Conservation (phyloP, 192 early-diverging fungal genomes). For the Diversispora eburnea region DNA sequence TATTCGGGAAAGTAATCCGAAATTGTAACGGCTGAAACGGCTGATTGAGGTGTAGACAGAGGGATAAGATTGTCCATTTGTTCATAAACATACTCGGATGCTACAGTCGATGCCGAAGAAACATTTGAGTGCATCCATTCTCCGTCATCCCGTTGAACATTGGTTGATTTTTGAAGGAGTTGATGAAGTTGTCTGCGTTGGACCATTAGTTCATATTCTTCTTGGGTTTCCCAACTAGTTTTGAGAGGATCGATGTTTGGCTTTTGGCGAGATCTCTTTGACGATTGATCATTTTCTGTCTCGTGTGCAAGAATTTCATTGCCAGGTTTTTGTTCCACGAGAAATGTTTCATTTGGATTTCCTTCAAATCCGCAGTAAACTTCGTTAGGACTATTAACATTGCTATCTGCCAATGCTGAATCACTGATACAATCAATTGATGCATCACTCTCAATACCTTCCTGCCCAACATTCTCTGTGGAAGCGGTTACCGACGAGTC, state of each 20-base stretch:
- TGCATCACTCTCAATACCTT: neutral
- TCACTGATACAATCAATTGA: conserved; percentile 13
- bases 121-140: conserved; percentile 19
- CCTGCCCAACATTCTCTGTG: conserved; percentile 1
- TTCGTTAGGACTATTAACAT: neutral
- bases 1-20: conserved; percentile 25
- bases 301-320: conserved; percentile 4
- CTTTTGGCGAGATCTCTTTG: conserved; percentile 20
- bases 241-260: conserved; percentile 26
- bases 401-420: neutral
- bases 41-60: conserved; percentile 19
- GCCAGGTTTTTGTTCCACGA: conserved; percentile 5
- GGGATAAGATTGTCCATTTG: conserved; percentile 16
- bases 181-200: conserved; percentile 20
- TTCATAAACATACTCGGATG: conserved; percentile 16
- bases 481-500: neutral
- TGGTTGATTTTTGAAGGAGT: conserved; percentile 4
- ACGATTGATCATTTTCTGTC: conserved; percentile 17
- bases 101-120: conserved; percentile 4
- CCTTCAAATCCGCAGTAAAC: neutral
- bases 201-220: conserved; percentile 24
- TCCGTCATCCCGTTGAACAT: neutral
- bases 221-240: conserved; percentile 18
- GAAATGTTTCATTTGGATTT: neutral
- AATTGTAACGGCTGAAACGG: conserved; percentile 15